Evolutionary conservation across 371 early-diverging fungal genomes (phyloP).

Genomic region (Encephalitozoon hellem): DNA sequence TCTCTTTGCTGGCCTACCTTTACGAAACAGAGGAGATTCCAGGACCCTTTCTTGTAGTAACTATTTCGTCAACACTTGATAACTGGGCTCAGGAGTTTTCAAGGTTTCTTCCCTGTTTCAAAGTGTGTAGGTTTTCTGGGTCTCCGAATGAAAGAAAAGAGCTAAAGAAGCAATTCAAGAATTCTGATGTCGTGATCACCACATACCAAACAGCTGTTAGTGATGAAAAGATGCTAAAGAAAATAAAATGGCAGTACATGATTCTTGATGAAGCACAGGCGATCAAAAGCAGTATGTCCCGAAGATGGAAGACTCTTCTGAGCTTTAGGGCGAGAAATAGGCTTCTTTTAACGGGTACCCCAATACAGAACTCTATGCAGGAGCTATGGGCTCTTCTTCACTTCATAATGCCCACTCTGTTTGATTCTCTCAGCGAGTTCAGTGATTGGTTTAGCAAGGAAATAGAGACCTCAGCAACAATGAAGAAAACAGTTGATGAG

Average conservation of each 20-base stretch:
- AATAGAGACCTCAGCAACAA: constrained; percentile 73
- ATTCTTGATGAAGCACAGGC: constrained; percentile 93
- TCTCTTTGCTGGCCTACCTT: constrained; percentile 78
- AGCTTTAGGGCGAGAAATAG: constrained; percentile 80
- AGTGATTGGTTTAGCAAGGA: constrained; percentile 87
- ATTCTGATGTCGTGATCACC: constrained; percentile 71
- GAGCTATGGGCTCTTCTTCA: constrained; percentile 90
- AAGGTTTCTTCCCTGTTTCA: constrained; percentile 76
- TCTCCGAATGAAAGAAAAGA: constrained; percentile 73
- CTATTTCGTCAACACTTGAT: constrained; percentile 83
- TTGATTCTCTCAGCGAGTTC: constrained; percentile 83
- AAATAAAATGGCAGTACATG: constrained; percentile 92
- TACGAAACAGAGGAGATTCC: constrained; percentile 69
- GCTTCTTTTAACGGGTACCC: constrained; percentile 82
- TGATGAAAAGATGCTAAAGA: constrained; percentile 74
- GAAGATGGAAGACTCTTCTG: constrained; percentile 83
- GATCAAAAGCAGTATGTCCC: constrained; percentile 76
- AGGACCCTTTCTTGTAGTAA: constrained; percentile 87
- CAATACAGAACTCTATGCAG: constrained; percentile 83
- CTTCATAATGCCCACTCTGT: constrained; percentile 91
- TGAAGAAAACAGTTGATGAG: constrained; percentile 67
- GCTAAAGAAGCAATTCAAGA: constrained; percentile 64
- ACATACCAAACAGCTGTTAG: constrained; percentile 79
- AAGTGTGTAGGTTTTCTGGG: constrained; percentile 81
- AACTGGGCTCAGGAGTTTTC: constrained; percentile 91